Percentiles rank a stretch among this genome's conserved stretches.
Conservation (phyloP, 208 protist species). For the Leishmania arabica region DNA sequence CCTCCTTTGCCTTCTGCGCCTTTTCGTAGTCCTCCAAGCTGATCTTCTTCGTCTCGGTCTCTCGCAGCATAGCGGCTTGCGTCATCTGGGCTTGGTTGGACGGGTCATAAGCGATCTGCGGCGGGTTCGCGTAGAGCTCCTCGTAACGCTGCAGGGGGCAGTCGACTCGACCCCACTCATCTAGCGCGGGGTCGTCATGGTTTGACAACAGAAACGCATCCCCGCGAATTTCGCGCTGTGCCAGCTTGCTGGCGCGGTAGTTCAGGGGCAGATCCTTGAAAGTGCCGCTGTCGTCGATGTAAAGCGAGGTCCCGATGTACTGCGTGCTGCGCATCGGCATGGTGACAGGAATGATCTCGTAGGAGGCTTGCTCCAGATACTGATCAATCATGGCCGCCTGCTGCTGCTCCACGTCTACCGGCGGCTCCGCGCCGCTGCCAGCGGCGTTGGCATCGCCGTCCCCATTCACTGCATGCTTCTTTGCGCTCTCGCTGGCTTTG, state of each 20-base stretch:
- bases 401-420: constrained; percentile 23
- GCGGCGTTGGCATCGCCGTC: constrained; percentile 1
- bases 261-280: too few species aligned
- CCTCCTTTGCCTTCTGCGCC: too few species aligned
- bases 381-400: constrained; percentile 70
- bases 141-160: too few species aligned
- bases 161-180: constrained; percentile 52
- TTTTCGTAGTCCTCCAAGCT: too few species aligned
- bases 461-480: constrained; percentile 19
- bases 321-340: constrained; percentile 76
- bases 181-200: constrained; percentile 87
- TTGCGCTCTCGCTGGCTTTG: constrained; percentile 41
- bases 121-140: too few species aligned
- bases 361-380: constrained; percentile 77
- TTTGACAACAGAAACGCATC: constrained; percentile 89
- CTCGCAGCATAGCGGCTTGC: too few species aligned
- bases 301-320: not conserved
- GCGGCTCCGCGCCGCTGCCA: constrained; percentile 6
- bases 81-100: too few species aligned
- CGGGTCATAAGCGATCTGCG: too few species aligned
- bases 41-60: too few species aligned
- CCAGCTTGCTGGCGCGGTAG: constrained; percentile 57
- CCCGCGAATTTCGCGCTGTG: constrained; percentile 87
- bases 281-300: too few species aligned
- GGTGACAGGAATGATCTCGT: constrained; percentile 86